Evolutionary conservation across 768 basidiomycete species (phyloP).

Genomic region (Tylopilus felleus): DNA sequence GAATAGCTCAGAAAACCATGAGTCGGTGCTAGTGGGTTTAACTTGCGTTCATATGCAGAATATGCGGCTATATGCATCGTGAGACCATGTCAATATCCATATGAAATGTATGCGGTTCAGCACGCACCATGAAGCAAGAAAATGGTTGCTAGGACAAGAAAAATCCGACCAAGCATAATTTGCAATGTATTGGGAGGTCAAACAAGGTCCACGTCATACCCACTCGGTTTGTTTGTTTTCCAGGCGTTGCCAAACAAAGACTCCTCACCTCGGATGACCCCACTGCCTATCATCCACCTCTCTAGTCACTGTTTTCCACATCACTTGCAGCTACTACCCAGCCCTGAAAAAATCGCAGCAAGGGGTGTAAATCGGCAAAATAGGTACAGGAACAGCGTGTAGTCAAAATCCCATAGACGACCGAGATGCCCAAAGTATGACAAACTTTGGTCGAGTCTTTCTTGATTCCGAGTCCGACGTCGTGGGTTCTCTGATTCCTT

Average conservation of each 20-base stretch:
- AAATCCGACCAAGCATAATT: constrained; percentile 45
- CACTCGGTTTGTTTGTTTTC: constrained; percentile 4
- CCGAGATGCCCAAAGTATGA: no score
- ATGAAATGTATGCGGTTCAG: background rate
- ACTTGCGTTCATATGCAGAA: constrained; percentile 77
- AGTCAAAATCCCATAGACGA: background rate
- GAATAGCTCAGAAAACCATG: constrained; percentile 1
- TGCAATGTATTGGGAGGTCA: background rate
- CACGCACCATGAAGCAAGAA: constrained; percentile 53
- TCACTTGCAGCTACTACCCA: no score
- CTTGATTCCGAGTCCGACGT: no score
- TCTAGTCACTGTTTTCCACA: no score
- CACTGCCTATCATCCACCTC: no score
- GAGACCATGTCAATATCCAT: background rate
- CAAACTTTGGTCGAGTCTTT: no score
- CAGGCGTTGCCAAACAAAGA: constrained; percentile 13
- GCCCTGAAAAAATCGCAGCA: background rate
- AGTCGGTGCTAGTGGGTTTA: constrained; percentile 17
- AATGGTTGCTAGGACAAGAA: constrained; percentile 46
- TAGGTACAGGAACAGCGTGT: background rate
- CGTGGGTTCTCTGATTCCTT: no score
- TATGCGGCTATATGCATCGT: constrained; percentile 54
- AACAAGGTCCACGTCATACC: no score
- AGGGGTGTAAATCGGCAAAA: background rate
- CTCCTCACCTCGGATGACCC: no score